Evolutionary conservation across 176 grass and related monocot species (phyloP), one percentile per base, ranked within the genome.

Genomic region (Lolium perenne): DNA sequence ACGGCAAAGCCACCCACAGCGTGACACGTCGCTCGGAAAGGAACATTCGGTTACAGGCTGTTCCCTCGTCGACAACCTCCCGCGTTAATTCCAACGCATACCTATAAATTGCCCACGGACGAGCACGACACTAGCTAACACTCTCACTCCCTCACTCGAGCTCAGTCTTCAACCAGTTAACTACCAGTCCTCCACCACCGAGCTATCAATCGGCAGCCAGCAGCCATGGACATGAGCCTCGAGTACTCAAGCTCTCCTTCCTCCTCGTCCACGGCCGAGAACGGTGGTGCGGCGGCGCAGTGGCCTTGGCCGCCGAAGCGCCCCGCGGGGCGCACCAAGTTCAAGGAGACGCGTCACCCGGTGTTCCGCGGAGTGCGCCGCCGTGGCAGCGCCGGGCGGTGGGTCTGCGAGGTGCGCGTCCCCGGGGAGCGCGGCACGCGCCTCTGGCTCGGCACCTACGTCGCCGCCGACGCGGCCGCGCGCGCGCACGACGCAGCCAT

Each of bases 361-460:
- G 53, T 89, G 61, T 89, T 74, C 76, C 77, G 76, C 20, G 87
- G 87, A 7, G 43, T 89, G 35, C 73, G 87, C 5, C 87, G 75
- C 4, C 73, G 82, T 0, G 67, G 87, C 38, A 35, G 48, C 26
- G 55, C 87, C 0, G 71, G 71, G 20, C 75, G 87, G 23, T 89
- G 87, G 87, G 66, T 89, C 71, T 89, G 87, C 43, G 87, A 89
- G 65, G 82, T 89, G 16, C 68, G 87, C 17, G 82, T 84, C 16
- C 87, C 87, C 1, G 56, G 78, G 20, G 43, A 71, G 16, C 82
- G 87, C 41, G 89, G 89, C 66, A 58, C 51, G 46, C 78, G 94
- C 11, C 91, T 97, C 38, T 97, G 92, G 92, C 90, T 97, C 13
- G 95, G 95, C 6, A 92, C 92, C 47, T 97, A 87, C 86, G 18